Evolutionary conservation across 176 grass and related monocot genomes (phyloP).

Genomic region (Pharus latifolius): DNA sequence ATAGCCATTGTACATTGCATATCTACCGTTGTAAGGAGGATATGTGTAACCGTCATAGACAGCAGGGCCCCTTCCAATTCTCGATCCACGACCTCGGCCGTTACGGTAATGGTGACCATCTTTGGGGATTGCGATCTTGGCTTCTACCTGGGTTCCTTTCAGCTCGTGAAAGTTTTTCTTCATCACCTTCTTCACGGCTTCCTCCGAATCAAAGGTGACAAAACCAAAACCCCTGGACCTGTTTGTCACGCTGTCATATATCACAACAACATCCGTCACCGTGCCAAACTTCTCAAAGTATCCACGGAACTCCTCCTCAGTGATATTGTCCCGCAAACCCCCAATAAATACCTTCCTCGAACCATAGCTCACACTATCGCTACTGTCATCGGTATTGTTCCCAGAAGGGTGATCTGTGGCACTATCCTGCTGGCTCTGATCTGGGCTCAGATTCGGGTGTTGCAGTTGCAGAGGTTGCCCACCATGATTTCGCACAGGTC

Average conservation of each 20-base stretch:
- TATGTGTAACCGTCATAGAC: constrained; percentile 15
- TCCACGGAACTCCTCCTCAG: constrained; percentile 38
- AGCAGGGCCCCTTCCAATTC: background rate
- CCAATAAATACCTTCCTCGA: constrained; percentile 84
- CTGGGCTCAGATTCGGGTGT: constrained; percentile 12
- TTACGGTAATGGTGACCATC: constrained; percentile 28
- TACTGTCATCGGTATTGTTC: background rate
- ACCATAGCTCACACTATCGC: constrained; percentile 1
- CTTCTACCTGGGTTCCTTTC: constrained; percentile 59
- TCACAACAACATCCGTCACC: constrained; percentile 62
- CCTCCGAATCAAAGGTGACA: constrained; percentile 63
- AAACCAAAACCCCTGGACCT: constrained; percentile 76
- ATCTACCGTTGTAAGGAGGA: constrained; percentile 19
- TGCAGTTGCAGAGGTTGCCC: constrained; percentile 14
- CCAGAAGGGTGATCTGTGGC: background rate
- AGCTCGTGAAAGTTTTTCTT: constrained; percentile 46
- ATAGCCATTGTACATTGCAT: constrained; percentile 28
- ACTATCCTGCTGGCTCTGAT: constrained; percentile 13
- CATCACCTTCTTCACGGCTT: constrained; percentile 49
- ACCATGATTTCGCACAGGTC: constrained; percentile 19
- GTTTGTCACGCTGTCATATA: constrained; percentile 58
- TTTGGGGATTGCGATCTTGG: constrained; percentile 76
- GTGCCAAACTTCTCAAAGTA: constrained; percentile 81
- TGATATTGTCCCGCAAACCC: constrained; percentile 51
- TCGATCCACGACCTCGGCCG: background rate